phyloP scores from a whole-genome alignment of 2,329 filamentous ascomycete species.

The Clarireedia sp. region DNA sequence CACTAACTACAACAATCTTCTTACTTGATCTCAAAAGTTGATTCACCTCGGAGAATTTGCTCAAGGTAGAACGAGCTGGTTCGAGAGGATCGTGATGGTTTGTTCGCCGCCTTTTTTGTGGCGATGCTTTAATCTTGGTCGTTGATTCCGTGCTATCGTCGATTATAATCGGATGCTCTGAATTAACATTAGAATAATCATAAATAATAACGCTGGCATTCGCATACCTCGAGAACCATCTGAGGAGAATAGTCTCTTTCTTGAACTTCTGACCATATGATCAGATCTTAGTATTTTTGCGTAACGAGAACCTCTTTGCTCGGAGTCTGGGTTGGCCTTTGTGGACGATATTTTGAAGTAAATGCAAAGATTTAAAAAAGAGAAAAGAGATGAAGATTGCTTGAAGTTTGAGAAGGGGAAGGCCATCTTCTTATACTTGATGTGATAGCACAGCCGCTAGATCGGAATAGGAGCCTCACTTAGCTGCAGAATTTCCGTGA shows the following conservation, averaged over 20 bases:
- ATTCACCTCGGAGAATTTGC: neutral
- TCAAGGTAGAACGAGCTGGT: neutral
- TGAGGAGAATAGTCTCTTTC: neutral
- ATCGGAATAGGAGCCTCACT: neutral
- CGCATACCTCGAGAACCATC: neutral
- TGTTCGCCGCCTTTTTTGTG: neutral
- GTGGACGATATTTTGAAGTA: neutral
- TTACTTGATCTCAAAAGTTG: slow-evolving; percentile 19
- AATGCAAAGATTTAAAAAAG: neutral
- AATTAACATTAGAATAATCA: slow-evolving; percentile 1
- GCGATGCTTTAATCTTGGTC: neutral
- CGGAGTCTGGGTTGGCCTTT: neutral
- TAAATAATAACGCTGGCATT: neutral
- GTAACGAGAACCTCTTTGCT: slow-evolving; percentile 1
- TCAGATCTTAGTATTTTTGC: neutral
- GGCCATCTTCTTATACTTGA: neutral
- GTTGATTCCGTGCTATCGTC: neutral
- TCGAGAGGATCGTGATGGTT: neutral
- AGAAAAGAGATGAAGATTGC: neutral
- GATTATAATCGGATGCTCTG: neutral
- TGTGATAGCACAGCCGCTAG: neutral
- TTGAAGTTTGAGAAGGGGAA: neutral
- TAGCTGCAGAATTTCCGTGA: neutral
- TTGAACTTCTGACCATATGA: neutral
- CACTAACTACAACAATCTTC: slow-evolving; percentile 20